Conservation (phyloP, 768 basidiomycete species). For the Clitopilus hobsonii region DNA sequence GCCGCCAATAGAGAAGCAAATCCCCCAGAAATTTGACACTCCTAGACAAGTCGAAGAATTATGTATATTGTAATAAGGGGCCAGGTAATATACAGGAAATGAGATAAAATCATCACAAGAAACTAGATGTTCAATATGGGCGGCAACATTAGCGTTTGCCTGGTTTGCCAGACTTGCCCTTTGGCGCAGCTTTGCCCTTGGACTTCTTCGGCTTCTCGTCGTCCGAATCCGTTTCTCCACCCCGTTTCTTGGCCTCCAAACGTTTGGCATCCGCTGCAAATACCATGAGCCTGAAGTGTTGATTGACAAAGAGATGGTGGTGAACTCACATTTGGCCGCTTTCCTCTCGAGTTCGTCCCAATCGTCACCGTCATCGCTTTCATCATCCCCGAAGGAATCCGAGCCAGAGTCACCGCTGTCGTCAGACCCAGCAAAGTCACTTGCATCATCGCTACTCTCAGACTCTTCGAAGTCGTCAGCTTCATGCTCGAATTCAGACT, state of each 20-base stretch:
- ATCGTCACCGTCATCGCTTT: slow-evolving; percentile 79
- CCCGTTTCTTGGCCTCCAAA: slow-evolving; percentile 32
- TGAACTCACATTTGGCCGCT: slow-evolving; percentile 71
- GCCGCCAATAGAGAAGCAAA: no score
- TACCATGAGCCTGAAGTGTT: slow-evolving; percentile 14
- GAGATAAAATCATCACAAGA: no score
- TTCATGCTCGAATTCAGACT: slow-evolving; percentile 53
- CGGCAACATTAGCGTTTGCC: background rate
- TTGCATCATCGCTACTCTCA: slow-evolving; percentile 52
- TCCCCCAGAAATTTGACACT: no score
- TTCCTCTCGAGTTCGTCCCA: slow-evolving; percentile 96
- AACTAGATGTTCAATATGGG: background rate
- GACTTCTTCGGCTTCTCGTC: slow-evolving; percentile 40
- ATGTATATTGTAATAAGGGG: background rate
- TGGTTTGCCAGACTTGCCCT: background rate
- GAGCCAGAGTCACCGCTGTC: slow-evolving; percentile 64
- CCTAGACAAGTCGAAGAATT: no score
- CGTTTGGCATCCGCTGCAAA: slow-evolving; percentile 46
- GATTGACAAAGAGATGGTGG: background rate
- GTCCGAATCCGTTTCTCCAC: slow-evolving; percentile 49
- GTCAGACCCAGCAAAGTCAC: slow-evolving; percentile 65
- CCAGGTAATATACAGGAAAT: background rate
- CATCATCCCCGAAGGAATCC: slow-evolving; percentile 50
- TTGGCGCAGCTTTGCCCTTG: slow-evolving; percentile 21
- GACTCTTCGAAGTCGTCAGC: slow-evolving; percentile 52